Conservation (phyloP, 306 rosid genomes). For the Canavalia gladiata region DNA sequence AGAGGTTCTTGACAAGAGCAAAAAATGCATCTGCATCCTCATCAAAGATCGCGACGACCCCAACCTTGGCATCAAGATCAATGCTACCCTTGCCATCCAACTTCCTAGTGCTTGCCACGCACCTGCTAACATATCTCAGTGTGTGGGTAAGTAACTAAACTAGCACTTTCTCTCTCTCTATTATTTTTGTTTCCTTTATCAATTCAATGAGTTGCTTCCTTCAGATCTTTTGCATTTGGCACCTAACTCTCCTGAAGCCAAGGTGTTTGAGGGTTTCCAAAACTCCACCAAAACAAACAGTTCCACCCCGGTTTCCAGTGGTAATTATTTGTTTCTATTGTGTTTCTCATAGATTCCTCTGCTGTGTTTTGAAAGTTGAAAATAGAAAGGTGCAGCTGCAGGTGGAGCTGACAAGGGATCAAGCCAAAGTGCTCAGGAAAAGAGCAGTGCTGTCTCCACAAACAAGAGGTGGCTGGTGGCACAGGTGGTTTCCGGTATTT, state of each 20-base stretch:
- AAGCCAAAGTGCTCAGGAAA: constrained; percentile 48
- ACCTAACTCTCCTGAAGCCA: constrained; percentile 74
- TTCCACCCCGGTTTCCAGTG: constrained; percentile 47
- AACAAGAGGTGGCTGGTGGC: constrained; percentile 46
- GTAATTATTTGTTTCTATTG: constrained; percentile 38
- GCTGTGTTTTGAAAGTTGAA: constrained; percentile 18
- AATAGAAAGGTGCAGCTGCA: constrained; percentile 4
- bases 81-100: constrained; percentile 71
- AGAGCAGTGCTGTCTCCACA: constrained; percentile 54
- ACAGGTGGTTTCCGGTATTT: constrained; percentile 49
- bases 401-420: constrained; percentile 51
- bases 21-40: constrained; percentile 78
- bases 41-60: constrained; percentile 85
- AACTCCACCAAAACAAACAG: constrained; percentile 41
- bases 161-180: neutral
- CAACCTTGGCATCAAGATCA: constrained; percentile 75
- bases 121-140: constrained; percentile 66
- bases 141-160: constrained; percentile 59
- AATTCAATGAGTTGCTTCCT: neutral
- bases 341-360: neutral
- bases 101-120: constrained; percentile 77
- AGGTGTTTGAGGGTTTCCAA: constrained; percentile 63
- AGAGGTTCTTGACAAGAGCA: constrained; percentile 65
- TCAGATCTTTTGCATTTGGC: constrained; percentile 80
- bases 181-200: neutral